Evolutionary conservation across 2,329 filamentous ascomycete species (phyloP).

Genomic region (Fusarium kyushuense): DNA sequence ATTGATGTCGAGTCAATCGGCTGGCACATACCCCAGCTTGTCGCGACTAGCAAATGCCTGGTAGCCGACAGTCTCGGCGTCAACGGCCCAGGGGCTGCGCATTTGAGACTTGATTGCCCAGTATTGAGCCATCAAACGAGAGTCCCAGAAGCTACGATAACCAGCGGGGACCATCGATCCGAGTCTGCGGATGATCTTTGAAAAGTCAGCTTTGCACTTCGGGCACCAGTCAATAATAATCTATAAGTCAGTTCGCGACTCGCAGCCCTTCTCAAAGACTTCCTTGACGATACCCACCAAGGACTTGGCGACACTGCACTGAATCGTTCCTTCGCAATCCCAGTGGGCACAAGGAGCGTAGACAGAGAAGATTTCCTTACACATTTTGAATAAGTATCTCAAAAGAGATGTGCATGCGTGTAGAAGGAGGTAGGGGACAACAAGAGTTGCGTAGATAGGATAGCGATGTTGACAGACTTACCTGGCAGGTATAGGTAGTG

Average conservation of each 20-base stretch:
- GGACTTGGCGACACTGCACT: neutral
- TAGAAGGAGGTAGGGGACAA: neutral
- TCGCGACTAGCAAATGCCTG: neutral
- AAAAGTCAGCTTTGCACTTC: neutral
- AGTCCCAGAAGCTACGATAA: slow-evolving; percentile 11
- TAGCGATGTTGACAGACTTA: neutral
- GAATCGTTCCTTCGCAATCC: neutral
- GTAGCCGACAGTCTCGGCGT: neutral
- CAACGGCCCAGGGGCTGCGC: neutral
- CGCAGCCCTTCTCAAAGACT: neutral
- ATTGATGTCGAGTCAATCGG: neutral
- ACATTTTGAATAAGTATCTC: slow-evolving; percentile 3
- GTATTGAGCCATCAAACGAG: slow-evolving; percentile 10
- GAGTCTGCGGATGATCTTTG: neutral
- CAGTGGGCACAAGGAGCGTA: slow-evolving; percentile 21
- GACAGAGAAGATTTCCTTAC: slow-evolving; percentile 1
- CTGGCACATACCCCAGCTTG: neutral
- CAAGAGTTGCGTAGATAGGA: neutral
- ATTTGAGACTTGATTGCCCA: slow-evolving; percentile 16
- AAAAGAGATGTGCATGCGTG: neutral
- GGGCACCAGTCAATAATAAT: slow-evolving; percentile 19
- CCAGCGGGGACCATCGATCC: neutral
- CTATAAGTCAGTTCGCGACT: neutral
- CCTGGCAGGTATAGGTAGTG: neutral
- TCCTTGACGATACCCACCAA: neutral